Evolutionary conservation across 176 grass and related monocot genomes (phyloP).

Genomic region (Carex cristatella): DNA sequence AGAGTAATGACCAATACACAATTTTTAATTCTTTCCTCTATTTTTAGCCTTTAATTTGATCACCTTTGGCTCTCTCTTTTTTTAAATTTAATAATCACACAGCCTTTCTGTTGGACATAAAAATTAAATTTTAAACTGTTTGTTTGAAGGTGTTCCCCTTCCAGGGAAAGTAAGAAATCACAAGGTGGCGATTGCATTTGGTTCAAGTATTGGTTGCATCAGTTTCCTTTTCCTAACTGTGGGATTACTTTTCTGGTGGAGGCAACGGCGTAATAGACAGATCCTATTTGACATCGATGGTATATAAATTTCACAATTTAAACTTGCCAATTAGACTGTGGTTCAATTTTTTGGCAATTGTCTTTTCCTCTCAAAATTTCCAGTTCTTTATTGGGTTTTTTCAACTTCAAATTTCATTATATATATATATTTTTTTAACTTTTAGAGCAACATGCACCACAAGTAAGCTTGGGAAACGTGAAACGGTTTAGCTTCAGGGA

Average conservation of each 20-base stretch:
- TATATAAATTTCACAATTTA: constrained; percentile 11
- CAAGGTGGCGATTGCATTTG: constrained; percentile 67
- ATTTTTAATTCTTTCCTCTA: background rate
- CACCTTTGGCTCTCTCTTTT: background rate
- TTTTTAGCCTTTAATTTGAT: background rate
- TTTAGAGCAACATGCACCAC: constrained; percentile 53
- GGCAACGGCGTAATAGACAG: constrained; percentile 52
- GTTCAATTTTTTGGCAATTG: background rate
- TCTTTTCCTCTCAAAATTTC: background rate
- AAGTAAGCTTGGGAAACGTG: constrained; percentile 61
- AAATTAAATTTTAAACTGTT: background rate
- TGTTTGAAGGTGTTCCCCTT: constrained; percentile 23
- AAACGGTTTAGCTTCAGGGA: constrained; percentile 81
- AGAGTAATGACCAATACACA: constrained; percentile 23
- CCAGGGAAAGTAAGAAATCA: constrained; percentile 40
- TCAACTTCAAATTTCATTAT: background rate
- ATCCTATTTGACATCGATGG: constrained; percentile 78
- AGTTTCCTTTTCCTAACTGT: constrained; percentile 46
- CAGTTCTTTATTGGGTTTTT: background rate
- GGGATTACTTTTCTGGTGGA: constrained; percentile 66
- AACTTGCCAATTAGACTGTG: background rate
- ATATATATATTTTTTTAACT: background rate
- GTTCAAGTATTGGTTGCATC: constrained; percentile 37
- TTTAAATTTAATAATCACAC: background rate
- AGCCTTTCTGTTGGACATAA: background rate